A percentile compares a stretch with the other conserved stretches of the same genome.
phyloP scores from a whole-genome alignment of 225 moss, liverwort and hornwort species.

The Marchantia polymorpha region DNA sequence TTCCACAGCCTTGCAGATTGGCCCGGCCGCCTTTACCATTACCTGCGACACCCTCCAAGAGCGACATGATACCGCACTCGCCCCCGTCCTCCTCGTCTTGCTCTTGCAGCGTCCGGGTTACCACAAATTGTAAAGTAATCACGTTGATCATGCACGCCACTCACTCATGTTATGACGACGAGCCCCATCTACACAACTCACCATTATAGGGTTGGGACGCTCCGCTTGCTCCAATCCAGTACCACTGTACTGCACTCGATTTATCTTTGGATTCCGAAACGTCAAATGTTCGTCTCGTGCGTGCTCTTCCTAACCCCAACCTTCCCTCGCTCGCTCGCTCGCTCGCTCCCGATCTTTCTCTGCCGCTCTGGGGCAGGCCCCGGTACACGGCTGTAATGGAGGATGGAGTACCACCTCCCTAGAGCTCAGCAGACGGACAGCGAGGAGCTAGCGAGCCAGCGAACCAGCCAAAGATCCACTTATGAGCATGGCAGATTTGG shows the following conservation, averaged over 20 bases:
- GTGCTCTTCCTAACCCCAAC: background rate
- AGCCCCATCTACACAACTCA: background rate
- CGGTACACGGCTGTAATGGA: background rate
- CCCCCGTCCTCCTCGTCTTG: no score
- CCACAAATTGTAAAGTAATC: background rate
- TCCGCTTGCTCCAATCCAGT: background rate
- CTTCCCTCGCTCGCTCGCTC: background rate
- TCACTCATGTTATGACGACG: background rate
- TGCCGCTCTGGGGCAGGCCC: background rate
- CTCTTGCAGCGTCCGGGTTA: background rate
- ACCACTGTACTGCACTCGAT: background rate
- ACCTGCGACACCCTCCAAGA: no score
- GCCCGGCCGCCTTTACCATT: no score
- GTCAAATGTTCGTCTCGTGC: background rate
- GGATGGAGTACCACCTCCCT: background rate
- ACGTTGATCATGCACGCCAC: slow-evolving; percentile 11
- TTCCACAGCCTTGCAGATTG: no score
- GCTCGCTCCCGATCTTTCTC: background rate
- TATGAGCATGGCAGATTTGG: background rate
- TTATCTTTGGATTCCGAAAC: background rate
- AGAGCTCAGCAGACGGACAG: no score
- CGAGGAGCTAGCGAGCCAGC: no score
- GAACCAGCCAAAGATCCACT: slow-evolving; percentile 1
- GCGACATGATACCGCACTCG: no score
- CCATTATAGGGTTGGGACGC: background rate